Base-by-base conservation (phyloP, 2,329 filamentous ascomycete species). In the Graphium sp. region DNA sequence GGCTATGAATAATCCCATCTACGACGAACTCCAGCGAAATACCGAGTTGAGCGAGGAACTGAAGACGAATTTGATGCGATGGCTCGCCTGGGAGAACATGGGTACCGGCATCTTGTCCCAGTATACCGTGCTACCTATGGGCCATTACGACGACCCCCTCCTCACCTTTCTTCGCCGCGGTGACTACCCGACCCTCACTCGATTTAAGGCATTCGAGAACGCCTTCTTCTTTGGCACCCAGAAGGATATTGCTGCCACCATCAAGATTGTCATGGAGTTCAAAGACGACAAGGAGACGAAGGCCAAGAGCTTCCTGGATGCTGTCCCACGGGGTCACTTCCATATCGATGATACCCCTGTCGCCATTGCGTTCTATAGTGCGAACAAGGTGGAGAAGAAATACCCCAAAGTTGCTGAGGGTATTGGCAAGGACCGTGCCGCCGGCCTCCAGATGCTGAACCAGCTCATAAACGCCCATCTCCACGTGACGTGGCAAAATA, bases 51-150 rank as follows among this genome's bases (percentile, higher is more conserved):
- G 74, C n/a, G 46, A 60, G 0, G 57, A 55, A 2, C 50, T 89
- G 34, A 74, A 76, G 47, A 56, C 55, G 10, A 81, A 91, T 36
- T 44, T 94, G 18, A 74, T 81, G 60, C 65, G 78, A 37, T 94
- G 84, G 84, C 55, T 94, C 35, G 87, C 87, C 0, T 98, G 87
- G 85, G 82, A 82, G 30, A 74, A 77, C 34, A 89, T 93, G 81
- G 77, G 77, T 9, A 76, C 74, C 12, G 89, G 89, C 2, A 55
- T 95, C 20, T 60, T 95, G 26, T 65, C 77, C 11, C 74, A 87
- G 46, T 77, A 77, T 52, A 64, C 78, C n/a, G 64, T 83, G 16
- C 63, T 93, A 29, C 89, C 89, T 4, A 93, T 94, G 79, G 80
- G 69, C 1, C 48, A 69, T 12, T 68, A 73, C 39, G 70, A 85